Evolutionary conservation across 1,284 basidiomycete species (phyloP), one percentile per base, ranked within the genome.

Genomic region (Coniferiporia weirii): DNA sequence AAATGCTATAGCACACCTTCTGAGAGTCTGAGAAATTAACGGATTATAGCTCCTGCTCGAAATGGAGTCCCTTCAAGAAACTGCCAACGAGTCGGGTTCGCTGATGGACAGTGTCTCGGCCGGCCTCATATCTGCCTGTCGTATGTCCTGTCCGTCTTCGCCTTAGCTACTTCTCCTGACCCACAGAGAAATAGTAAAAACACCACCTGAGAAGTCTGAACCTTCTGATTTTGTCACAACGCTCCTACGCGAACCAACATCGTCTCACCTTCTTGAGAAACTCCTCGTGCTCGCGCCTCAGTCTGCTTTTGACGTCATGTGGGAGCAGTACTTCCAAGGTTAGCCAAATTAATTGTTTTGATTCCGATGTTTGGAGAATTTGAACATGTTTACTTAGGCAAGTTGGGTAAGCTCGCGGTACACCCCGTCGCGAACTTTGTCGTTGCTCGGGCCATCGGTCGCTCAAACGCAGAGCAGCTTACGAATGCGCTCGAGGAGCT

Each of bases 401-500:
- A 87, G 64, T 74, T 95, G 45, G 72, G 79, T 5, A 83, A 87
- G 62, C 76, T 96, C 27, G 84, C 89, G 4, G 74, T 79, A 10
- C 95, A 98, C 71, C 93, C 94, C 1, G 90, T 94, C 2, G 92
- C 91, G 20, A 97, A 97, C 69, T 98, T 93, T 67, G 93, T 96
- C 15, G 79, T 94, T 5, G 89, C 93, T 0, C 89, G 85, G 67
- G 89, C 86, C 0, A 64, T 95, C 13, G 80, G 82, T 53, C 77
- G 90, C 44, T 70, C 86, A 17, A 76, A 79, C 34, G 72, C 70
- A 6, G 72, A 75, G 4, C 81, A 87, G 61, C 69, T 96, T n/a
- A 67, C 71, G 3, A 77, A 77, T n/a, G 76, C 87, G 1, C 73
- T 86, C 45, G 72, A 74, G 53, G 83, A 86, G 61, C 79, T 92